Conservation (phyloP, 2,329 filamentous ascomycete species). For the Epichloe gansuensis region DNA sequence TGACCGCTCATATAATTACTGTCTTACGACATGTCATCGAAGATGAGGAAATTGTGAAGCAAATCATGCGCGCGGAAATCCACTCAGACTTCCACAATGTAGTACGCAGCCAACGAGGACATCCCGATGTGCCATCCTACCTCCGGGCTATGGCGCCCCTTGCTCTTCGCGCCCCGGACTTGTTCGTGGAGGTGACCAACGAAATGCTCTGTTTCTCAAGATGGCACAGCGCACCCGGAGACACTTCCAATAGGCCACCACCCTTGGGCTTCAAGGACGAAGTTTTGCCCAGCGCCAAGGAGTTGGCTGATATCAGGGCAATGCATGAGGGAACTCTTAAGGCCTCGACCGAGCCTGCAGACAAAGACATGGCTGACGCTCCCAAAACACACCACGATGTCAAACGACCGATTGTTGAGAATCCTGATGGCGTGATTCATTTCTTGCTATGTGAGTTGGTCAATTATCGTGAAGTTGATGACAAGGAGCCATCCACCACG, state of each 20-base stretch:
- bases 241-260: slow-evolving; percentile 19
- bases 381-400: slow-evolving; percentile 53
- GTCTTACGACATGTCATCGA: slow-evolving; percentile 88
- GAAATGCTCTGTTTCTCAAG: slow-evolving; percentile 67
- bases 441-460: slow-evolving; percentile 87
- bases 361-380: slow-evolving; percentile 50
- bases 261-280: slow-evolving; percentile 27
- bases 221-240: slow-evolving; percentile 34
- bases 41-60: slow-evolving; percentile 79
- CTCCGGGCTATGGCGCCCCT: slow-evolving; percentile 67
- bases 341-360: slow-evolving; percentile 44
- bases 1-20: slow-evolving; percentile 59
- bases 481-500: slow-evolving; percentile 49
- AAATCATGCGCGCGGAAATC: slow-evolving; percentile 88
- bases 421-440: slow-evolving; percentile 88
- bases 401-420: slow-evolving; percentile 78
- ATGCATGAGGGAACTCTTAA: slow-evolving; percentile 35
- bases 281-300: slow-evolving; percentile 7
- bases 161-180: slow-evolving; percentile 65
- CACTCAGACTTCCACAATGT: slow-evolving; percentile 57
- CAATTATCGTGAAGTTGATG: slow-evolving; percentile 84
- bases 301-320: slow-evolving; percentile 8
- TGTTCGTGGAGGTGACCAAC: slow-evolving; percentile 80
- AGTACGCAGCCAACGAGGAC: slow-evolving; percentile 35
- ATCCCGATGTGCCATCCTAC: slow-evolving; percentile 58